Base-by-base conservation (phyloP, 768 basidiomycete species). In the Filobasidium floriforme region DNA sequence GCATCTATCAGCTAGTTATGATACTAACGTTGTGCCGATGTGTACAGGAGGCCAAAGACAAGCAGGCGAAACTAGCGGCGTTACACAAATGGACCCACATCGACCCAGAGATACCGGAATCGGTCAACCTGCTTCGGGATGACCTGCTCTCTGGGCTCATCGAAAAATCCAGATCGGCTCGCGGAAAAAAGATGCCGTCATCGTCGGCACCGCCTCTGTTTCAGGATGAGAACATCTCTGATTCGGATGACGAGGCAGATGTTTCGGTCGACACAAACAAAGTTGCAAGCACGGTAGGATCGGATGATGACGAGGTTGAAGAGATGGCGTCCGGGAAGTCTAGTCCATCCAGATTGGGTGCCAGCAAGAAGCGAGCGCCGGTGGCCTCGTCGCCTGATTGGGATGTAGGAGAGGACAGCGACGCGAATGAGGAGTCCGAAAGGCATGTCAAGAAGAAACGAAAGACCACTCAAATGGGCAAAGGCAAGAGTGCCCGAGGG, bases 21-120 rank as follows among this genome's bases (percentile, higher is more conserved):
- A 49, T 49, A 14, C 22, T 49, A 15, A 49, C 22, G 46, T 18
- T 22, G 6, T 15, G 10, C 19, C 43, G 6, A 18, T 49, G 46
- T 49, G 5, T 9, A 15, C 60, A 78, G 75, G 71, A 68, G 40
- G 73, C 72, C 10, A 66, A 59, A 19, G 74, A 74, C 24, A 74
- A 77, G 61, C 68, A 73, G 41, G 73, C 74, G 37, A 79, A 78
- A 66, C 73, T 79, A 19, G 72, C 71, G 22, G 77, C 75, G 0
- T 68, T 80, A 44, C 75, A 72, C 44, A 71, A 73, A 60, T 80
- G 77, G 76, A 69, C 66, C 0, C 79, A 80, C 66, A 67, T 76
- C 66, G 75, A 78, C 61, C 69, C 67, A 10, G 70, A 68, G 61
- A 65, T 69, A 7, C 55, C 66, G 18, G 41, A 66, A 9, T 70